Evolutionary conservation across 306 rosid species (phyloP).

Genomic region (Trifolium subterraneum): DNA sequence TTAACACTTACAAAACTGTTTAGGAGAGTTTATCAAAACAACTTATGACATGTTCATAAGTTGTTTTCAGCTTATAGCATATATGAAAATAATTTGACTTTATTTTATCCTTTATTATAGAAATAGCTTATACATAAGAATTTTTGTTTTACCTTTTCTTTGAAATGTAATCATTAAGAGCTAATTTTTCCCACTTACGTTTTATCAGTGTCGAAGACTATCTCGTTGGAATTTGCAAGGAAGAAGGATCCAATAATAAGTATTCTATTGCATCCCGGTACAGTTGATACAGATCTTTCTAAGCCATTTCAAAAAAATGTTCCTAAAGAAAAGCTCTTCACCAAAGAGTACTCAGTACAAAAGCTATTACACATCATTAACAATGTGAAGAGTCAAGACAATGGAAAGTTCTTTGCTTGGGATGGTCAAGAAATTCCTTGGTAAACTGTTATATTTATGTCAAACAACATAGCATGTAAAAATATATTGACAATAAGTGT

Average conservation of each 20-base stretch:
- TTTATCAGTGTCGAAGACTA: conserved; percentile 72
- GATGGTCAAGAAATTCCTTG: conserved; percentile 98
- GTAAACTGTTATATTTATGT: conserved; percentile 44
- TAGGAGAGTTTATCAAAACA: not conserved
- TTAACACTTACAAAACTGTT: too few species aligned
- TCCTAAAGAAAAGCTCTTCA: conserved; percentile 80
- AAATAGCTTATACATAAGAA: not conserved
- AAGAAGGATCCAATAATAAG: conserved; percentile 80
- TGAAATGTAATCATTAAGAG: conserved; percentile 16
- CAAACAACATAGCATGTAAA: conserved; percentile 15
- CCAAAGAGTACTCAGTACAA: conserved; percentile 76
- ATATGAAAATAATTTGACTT: not conserved
- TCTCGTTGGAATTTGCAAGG: conserved; percentile 76
- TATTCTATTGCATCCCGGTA: conserved; percentile 91
- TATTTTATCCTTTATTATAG: not conserved
- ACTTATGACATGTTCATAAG: not conserved
- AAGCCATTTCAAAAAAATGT: conserved; percentile 90
- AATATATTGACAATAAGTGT: conserved; percentile 16
- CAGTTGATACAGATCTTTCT: conserved; percentile 97
- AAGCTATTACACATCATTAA: conserved; percentile 73
- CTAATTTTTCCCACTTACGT: not conserved
- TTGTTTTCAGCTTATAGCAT: not conserved
- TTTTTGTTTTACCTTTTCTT: not conserved
- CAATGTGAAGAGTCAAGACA: conserved; percentile 67
- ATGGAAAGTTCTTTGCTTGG: conserved; percentile 96